Percentiles rank a stretch among this genome's conserved stretches.
Evolutionary conservation across 2,329 filamentous ascomycete genomes (phyloP).

Genomic region (Ophiostoma sp.): DNA sequence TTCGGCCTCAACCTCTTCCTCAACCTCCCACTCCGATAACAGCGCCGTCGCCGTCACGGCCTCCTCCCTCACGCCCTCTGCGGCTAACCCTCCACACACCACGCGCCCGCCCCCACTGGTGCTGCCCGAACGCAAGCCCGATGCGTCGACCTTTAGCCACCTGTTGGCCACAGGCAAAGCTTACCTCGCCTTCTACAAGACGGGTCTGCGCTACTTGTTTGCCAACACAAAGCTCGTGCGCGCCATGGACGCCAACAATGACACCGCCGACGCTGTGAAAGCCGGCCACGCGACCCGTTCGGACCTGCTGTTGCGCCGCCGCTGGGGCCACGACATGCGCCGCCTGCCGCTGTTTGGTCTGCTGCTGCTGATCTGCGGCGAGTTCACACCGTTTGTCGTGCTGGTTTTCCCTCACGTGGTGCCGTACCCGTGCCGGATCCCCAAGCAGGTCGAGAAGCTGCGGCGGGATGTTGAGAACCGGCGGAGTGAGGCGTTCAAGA

Average conservation of each 20-base stretch:
- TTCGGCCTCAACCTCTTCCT: not conserved
- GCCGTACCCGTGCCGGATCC: conserved; percentile 80
- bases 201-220: conserved; percentile 73
- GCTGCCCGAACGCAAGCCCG: conserved; percentile 56
- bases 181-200: conserved; percentile 85
- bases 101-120: conserved; percentile 71
- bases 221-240: conserved; percentile 51
- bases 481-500: conserved; percentile 49
- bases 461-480: conserved; percentile 51
- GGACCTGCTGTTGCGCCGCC: conserved; percentile 68
- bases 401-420: conserved; percentile 69
- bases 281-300: conserved; percentile 51
- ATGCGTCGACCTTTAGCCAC: conserved; percentile 51
- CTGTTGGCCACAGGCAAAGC: conserved; percentile 67
- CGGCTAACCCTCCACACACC: conserved; percentile 66
- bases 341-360: conserved; percentile 77
- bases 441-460: conserved; percentile 65
- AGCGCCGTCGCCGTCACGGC: conserved; percentile 7
- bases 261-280: conserved; percentile 38
- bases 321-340: conserved; percentile 70
- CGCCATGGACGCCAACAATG: conserved; percentile 28
- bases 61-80: conserved; percentile 17
- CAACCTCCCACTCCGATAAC: not conserved
- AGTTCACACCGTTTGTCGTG: conserved; percentile 81
- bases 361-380: conserved; percentile 75